Conservation (phyloP, 768 basidiomycete species). For the Hypholoma fasciculare region DNA sequence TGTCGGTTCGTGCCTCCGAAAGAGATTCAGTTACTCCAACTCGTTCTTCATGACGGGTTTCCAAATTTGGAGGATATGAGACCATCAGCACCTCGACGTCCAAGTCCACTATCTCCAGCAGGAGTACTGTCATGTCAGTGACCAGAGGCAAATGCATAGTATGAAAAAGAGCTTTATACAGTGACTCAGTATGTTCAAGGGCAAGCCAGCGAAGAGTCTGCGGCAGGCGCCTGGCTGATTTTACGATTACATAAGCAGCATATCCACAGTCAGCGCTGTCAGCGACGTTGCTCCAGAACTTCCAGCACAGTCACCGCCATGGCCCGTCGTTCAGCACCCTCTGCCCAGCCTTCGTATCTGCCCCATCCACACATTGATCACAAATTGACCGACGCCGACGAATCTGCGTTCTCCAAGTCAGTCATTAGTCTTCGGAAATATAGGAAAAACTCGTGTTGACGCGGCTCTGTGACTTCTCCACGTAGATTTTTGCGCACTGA, state of each 20-base stretch:
- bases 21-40: too few relatives aligned
- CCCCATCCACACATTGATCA: slow-evolving; percentile 42
- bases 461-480: background rate
- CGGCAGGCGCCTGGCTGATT: background rate
- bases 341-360: slow-evolving; percentile 57
- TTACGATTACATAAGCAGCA: slow-evolving; percentile 3
- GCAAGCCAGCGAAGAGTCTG: too few relatives aligned
- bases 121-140: too few relatives aligned
- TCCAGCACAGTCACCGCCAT: slow-evolving; percentile 34
- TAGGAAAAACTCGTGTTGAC: background rate
- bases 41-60: too few relatives aligned
- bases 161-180: too few relatives aligned
- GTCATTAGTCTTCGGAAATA: slow-evolving; percentile 24
- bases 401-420: slow-evolving; percentile 57
- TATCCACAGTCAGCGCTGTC: background rate
- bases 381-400: slow-evolving; percentile 54
- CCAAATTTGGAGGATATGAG: too few relatives aligned
- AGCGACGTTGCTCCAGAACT: background rate
- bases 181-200: too few relatives aligned
- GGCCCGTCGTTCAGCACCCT: slow-evolving; percentile 66
- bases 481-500: slow-evolving; percentile 57
- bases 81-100: too few relatives aligned
- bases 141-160: too few relatives aligned
- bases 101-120: too few relatives aligned
- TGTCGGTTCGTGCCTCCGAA: background rate